phyloP scores from a whole-genome alignment of 768 basidiomycete genomes.

The Boletus tylopilopsis region DNA sequence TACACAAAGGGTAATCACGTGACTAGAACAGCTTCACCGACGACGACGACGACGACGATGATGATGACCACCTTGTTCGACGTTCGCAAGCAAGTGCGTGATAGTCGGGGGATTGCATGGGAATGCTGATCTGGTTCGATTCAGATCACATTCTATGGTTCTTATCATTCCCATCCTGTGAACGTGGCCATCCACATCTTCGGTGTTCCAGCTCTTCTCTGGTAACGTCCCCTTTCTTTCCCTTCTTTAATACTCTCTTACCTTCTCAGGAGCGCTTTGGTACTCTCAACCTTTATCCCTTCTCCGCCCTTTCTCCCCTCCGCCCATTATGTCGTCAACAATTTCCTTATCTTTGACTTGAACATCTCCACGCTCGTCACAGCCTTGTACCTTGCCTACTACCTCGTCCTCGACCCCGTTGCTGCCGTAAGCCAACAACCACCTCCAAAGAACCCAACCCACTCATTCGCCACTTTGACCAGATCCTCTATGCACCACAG shows the following conservation, averaged over 20 bases:
- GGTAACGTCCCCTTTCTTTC: constrained; percentile 43
- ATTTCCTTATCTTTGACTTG: constrained; percentile 65
- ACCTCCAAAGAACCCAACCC: constrained; percentile 2
- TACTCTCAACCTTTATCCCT: constrained; percentile 48
- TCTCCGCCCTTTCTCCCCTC: constrained; percentile 53
- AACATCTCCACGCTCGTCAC: constrained; percentile 63
- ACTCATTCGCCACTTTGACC: constrained; percentile 1
- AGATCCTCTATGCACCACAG: constrained; percentile 84
- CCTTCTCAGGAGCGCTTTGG: constrained; percentile 53
- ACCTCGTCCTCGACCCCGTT: constrained; percentile 73
- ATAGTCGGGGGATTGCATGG: constrained; percentile 2
- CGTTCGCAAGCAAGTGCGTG: constrained; percentile 63
- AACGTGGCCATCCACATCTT: constrained; percentile 86
- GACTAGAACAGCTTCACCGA: too few species aligned
- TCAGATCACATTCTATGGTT: constrained; percentile 89
- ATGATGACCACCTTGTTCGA: constrained; percentile 51
- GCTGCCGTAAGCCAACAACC: constrained; percentile 66
- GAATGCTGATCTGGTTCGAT: constrained; percentile 5
- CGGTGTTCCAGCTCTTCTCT: constrained; percentile 80
- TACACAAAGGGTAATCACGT: constrained; percentile 13
- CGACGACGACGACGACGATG: too few species aligned
- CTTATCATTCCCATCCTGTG: constrained; percentile 80
- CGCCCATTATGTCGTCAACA: constrained; percentile 47
- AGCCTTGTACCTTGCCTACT: constrained; percentile 66
- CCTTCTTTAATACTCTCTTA: constrained; percentile 8